Evolutionary conservation across 2,329 filamentous ascomycete species (phyloP).

Genomic region (Coniella lustricola): DNA sequence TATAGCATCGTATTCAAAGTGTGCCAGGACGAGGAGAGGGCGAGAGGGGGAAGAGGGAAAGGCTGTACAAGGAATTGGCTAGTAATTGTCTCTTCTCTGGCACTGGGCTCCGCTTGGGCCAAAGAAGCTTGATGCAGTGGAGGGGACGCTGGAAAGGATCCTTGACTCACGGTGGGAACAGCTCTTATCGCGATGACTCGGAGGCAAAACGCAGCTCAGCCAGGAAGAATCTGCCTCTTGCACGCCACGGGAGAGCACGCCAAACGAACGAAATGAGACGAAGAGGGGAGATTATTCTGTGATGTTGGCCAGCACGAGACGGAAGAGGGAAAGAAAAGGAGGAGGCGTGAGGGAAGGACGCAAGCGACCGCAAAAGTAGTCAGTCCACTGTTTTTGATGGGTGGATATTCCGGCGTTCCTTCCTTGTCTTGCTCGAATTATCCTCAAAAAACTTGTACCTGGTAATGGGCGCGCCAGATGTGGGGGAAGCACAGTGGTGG

Average conservation of each 20-base stretch:
- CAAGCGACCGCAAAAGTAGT: slow-evolving; percentile 2
- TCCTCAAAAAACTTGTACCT: too few relatives aligned
- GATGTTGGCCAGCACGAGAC: neutral
- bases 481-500: too few relatives aligned
- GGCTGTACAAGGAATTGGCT: neutral
- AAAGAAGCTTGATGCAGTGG: neutral
- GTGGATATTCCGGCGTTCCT: too few relatives aligned
- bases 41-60: too few relatives aligned
- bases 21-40: neutral
- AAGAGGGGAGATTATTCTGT: slow-evolving; percentile 15
- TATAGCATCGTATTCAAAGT: neutral
- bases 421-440: too few relatives aligned
- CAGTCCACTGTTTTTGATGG: neutral
- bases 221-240: slow-evolving; percentile 1
- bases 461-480: too few relatives aligned
- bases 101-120: too few relatives aligned
- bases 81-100: too few relatives aligned
- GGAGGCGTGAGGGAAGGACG: neutral
- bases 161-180: slow-evolving; percentile 15
- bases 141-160: neutral
- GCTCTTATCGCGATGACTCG: slow-evolving; percentile 12
- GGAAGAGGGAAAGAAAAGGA: neutral
- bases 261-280: neutral
- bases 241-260: neutral
- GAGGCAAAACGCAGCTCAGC: slow-evolving; percentile 10